These are phyloP conservation scores for Eucalyptus camaldulensis DNA, from an alignment of 345 rosid genomes.

Conservation along the genomic window DNA sequence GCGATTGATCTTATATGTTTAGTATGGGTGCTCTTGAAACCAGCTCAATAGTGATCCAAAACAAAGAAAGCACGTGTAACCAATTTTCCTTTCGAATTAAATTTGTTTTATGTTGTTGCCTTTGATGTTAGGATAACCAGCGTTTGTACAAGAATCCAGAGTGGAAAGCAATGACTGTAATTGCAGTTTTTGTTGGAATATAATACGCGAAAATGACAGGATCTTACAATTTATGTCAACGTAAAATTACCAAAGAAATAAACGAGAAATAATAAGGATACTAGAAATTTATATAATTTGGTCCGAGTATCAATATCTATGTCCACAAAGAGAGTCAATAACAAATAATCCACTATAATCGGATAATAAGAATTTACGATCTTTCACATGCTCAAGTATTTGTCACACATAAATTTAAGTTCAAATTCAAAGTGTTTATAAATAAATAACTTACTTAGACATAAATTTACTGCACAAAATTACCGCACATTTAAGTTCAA, in stretches of 20 bases:
- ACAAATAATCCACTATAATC: accelerated
- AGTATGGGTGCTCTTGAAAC: not conserved
- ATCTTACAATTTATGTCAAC: no score
- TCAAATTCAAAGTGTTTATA: accelerated
- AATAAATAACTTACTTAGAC: accelerated
- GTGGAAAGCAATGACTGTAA: slow-evolving; percentile 6
- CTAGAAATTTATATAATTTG: accelerated
- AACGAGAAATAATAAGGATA: accelerated
- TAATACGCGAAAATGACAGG: accelerated
- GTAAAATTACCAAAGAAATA: no score
- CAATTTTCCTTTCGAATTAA: not conserved
- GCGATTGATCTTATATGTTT: not conserved
- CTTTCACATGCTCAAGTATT: accelerated
- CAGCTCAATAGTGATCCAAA: not conserved
- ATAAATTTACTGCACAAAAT: no score
- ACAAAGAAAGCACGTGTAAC: not conserved
- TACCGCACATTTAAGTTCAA: accelerated
- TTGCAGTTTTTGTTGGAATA: not conserved
- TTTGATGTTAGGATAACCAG: not conserved
- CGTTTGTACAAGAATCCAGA: not conserved
- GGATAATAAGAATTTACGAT: accelerated
- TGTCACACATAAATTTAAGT: accelerated
- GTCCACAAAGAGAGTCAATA: accelerated
- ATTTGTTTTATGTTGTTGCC: not conserved
- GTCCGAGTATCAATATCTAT: accelerated